Conservation (phyloP, 441 rosid species). For the Euphorbia corollata region DNA sequence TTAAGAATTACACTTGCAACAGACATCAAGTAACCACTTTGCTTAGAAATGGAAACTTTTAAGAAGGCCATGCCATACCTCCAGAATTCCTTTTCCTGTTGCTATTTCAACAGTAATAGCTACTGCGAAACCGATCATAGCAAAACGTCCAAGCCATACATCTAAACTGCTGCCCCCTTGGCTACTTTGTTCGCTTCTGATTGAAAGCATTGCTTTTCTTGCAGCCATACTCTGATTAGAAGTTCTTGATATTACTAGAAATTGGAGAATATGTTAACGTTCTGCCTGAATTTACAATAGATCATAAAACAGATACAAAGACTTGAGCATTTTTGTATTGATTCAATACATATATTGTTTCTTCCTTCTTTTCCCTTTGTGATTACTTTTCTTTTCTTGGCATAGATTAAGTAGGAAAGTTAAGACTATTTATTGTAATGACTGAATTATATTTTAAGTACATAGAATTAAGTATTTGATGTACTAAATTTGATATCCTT, state of each 20-base stretch:
- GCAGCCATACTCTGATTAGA: slow-evolving; percentile 27
- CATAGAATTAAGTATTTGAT: no score
- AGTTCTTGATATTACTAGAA: slow-evolving; percentile 33
- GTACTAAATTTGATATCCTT: no score
- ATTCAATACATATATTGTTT: no score
- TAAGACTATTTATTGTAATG: no score
- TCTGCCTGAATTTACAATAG: background rate
- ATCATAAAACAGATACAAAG: background rate
- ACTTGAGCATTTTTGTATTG: no score
- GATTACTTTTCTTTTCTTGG: no score
- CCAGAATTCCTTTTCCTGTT: slow-evolving; percentile 82
- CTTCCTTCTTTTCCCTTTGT: no score
- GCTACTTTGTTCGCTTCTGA: slow-evolving; percentile 63
- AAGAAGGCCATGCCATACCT: slow-evolving; percentile 36
- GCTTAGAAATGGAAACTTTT: slow-evolving; percentile 5
- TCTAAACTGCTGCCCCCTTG: slow-evolving; percentile 49
- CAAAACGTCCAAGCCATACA: slow-evolving; percentile 82
- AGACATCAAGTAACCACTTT: background rate
- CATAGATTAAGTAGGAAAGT: no score
- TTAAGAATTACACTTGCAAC: background rate
- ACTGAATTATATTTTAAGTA: no score
- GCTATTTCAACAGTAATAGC: slow-evolving; percentile 63
- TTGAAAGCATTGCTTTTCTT: slow-evolving; percentile 37
- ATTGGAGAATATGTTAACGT: slow-evolving; percentile 15
- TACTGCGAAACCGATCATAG: slow-evolving; percentile 81